Conservation (phyloP, 805 yeast species). For the Scheffersomyces stipitis region DNA sequence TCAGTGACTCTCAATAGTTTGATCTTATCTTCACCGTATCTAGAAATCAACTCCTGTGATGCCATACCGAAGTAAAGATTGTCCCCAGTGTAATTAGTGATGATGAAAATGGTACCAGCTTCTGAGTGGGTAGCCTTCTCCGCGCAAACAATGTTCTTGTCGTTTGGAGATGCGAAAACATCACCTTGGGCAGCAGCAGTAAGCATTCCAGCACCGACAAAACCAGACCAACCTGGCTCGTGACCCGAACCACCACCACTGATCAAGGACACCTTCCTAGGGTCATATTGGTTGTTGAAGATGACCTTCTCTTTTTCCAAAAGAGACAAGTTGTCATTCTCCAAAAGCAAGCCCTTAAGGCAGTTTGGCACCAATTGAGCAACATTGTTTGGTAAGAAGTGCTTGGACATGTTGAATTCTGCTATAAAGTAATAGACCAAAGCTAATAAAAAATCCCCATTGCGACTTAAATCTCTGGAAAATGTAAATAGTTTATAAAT, state of each 20-base stretch:
- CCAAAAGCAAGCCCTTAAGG: slow-evolving; percentile 37
- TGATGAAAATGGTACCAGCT: slow-evolving; percentile 32
- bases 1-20: slow-evolving; percentile 30
- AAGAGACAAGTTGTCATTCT: slow-evolving; percentile 35
- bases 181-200: slow-evolving; percentile 43
- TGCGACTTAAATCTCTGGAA: too few species aligned
- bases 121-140: slow-evolving; percentile 34
- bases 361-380: slow-evolving; percentile 37
- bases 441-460: too few species aligned
- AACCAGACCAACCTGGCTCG: slow-evolving; percentile 43
- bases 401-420: slow-evolving; percentile 39
- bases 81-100: slow-evolving; percentile 42
- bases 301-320: slow-evolving; percentile 39
- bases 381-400: slow-evolving; percentile 38
- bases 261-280: slow-evolving; percentile 28
- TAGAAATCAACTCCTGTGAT: slow-evolving; percentile 31
- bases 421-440: too few species aligned
- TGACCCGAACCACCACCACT: slow-evolving; percentile 47
- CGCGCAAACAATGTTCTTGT: slow-evolving; percentile 36
- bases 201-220: slow-evolving; percentile 39
- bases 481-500: too few species aligned
- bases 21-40: slow-evolving; percentile 29
- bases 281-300: slow-evolving; percentile 18
- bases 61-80: slow-evolving; percentile 42
- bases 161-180: slow-evolving; percentile 42